These are phyloP conservation scores for Aschersonia sp. DNA, from an alignment of 2,329 filamentous ascomycete species.

Conservation along the genomic window DNA sequence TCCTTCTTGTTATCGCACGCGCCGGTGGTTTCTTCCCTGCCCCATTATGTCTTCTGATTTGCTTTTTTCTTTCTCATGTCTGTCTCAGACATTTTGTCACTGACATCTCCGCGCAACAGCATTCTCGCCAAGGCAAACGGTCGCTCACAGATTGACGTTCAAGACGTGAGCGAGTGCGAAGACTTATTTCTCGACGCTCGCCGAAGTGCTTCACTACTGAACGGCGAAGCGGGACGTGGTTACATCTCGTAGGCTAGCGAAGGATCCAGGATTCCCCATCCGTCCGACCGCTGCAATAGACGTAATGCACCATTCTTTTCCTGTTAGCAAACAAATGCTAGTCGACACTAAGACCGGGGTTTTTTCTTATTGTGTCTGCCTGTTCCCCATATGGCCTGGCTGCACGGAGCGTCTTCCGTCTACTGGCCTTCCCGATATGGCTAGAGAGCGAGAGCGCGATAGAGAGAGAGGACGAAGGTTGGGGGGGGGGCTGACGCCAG, in stretches of 20 bases:
- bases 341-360: background rate
- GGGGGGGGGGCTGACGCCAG: background rate
- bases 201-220: conserved; percentile 59
- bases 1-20: background rate
- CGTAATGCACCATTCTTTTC: background rate
- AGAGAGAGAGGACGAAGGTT: background rate
- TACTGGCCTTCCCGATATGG: too few species aligned
- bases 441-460: background rate
- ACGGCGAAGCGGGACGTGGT: conserved; percentile 44
- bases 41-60: background rate
- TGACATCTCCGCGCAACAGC: conserved; percentile 28
- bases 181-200: conserved; percentile 73
- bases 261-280: background rate
- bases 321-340: too few species aligned
- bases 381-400: background rate
- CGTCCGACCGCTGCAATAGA: background rate
- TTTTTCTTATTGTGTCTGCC: background rate
- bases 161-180: conserved; percentile 69
- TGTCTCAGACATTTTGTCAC: conserved; percentile 16
- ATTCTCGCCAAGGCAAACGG: conserved; percentile 82
- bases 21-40: background rate
- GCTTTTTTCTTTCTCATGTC: background rate
- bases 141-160: conserved; percentile 59
- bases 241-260: conserved; percentile 39
- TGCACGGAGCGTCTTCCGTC: too few species aligned